phyloP scores from a whole-genome alignment of 352 stramenopile genomes.

The Halophytophthora polymorphica region DNA sequence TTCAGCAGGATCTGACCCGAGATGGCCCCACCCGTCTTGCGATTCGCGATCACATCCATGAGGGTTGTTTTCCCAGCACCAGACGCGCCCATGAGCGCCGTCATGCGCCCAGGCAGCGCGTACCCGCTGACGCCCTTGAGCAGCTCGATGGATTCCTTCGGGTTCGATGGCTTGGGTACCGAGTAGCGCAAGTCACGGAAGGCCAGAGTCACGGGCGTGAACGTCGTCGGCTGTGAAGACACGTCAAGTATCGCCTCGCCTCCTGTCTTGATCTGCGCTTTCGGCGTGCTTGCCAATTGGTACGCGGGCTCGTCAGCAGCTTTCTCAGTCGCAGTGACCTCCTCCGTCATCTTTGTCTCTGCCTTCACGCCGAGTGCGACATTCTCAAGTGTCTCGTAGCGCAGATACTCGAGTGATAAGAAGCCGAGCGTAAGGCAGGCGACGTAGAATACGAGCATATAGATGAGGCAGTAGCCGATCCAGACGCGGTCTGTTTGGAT shows the following conservation, averaged over 20 bases:
- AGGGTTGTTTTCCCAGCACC: slow-evolving; percentile 85
- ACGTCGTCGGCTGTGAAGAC: slow-evolving; percentile 1
- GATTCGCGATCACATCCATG: slow-evolving; percentile 89
- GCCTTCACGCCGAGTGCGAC: slow-evolving; percentile 5
- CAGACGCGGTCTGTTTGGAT: slow-evolving; percentile 37
- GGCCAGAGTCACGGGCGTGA: slow-evolving; percentile 20
- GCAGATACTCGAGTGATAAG: slow-evolving; percentile 35
- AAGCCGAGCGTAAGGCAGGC: slow-evolving; percentile 28
- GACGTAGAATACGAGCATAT: slow-evolving; percentile 31
- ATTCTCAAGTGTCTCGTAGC: slow-evolving; percentile 28
- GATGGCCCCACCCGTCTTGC: slow-evolving; percentile 68
- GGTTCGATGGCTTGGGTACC: slow-evolving; percentile 16
- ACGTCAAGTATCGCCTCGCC: slow-evolving; percentile 15
- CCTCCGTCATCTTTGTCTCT: not conserved
- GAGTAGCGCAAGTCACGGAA: slow-evolving; percentile 22
- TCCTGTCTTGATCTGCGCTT: slow-evolving; percentile 6
- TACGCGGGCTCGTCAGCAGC: slow-evolving; percentile 16
- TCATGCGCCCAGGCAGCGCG: slow-evolving; percentile 24
- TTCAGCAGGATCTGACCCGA: slow-evolving; percentile 17
- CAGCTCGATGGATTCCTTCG: slow-evolving; percentile 16
- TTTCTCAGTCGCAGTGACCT: not conserved
- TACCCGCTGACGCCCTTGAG: slow-evolving; percentile 18
- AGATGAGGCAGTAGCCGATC: slow-evolving; percentile 30
- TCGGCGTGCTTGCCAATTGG: slow-evolving; percentile 13
- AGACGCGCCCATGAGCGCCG: slow-evolving; percentile 46